phyloP scores from a whole-genome alignment of 371 early-diverging fungal species.

The Globomyces sp. region DNA sequence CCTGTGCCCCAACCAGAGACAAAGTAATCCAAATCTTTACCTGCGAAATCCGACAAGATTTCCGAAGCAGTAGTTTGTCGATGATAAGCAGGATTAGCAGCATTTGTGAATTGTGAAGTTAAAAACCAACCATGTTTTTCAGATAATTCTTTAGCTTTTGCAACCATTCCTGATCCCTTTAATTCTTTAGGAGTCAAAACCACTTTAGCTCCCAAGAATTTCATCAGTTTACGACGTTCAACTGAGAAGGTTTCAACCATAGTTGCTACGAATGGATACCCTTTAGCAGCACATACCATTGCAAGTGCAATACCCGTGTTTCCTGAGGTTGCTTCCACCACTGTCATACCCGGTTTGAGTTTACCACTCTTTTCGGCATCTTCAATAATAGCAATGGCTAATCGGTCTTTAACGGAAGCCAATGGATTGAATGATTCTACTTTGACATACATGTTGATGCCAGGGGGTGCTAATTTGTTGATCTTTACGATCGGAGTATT shows the following conservation, averaged over 20 bases:
- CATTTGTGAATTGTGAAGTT: slow-evolving; percentile 37
- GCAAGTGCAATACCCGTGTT: slow-evolving; percentile 38
- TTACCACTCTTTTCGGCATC: slow-evolving; percentile 34
- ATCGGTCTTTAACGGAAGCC: slow-evolving; percentile 35
- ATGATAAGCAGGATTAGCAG: slow-evolving; percentile 35
- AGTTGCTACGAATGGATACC: slow-evolving; percentile 37
- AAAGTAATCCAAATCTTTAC: slow-evolving; percentile 27
- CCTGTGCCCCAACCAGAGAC: slow-evolving; percentile 38
- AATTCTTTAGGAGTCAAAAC: slow-evolving; percentile 31
- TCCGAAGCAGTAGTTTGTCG: slow-evolving; percentile 35
- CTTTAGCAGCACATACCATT: slow-evolving; percentile 32
- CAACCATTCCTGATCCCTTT: slow-evolving; percentile 32
- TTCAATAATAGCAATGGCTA: slow-evolving; percentile 33
- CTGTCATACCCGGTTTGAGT: slow-evolving; percentile 31
- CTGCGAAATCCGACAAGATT: slow-evolving; percentile 31
- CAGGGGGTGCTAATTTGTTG: slow-evolving; percentile 29
- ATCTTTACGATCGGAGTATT: slow-evolving; percentile 26
- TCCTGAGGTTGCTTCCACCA: slow-evolving; percentile 37
- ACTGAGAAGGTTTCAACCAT: slow-evolving; percentile 36
- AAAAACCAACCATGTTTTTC: slow-evolving; percentile 29
- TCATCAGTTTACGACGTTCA: slow-evolving; percentile 33
- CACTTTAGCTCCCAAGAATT: slow-evolving; percentile 36
- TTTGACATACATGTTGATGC: slow-evolving; percentile 32
- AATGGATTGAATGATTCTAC: slow-evolving; percentile 37
- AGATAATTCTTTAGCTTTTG: slow-evolving; percentile 29